Evolutionary conservation across 768 basidiomycete species (phyloP), one percentile per base, ranked within the genome.

Genomic region (Rhizopogon roseolus): DNA sequence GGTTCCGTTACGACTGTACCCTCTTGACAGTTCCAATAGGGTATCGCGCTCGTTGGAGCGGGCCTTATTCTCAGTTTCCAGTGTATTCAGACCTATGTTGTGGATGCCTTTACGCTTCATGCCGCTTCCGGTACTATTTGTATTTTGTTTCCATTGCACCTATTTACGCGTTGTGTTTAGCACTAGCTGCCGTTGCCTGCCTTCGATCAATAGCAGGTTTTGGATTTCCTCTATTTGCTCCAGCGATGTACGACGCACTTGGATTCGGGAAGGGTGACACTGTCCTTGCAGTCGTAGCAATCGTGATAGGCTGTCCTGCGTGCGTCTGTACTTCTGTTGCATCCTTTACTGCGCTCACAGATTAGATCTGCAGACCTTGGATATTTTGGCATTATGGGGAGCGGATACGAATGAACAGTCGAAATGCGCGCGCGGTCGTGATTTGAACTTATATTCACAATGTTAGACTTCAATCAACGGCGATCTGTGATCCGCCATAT

Each of bases 211-310:
- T 88, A 0, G 80, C 81, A 1, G 89, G 90, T 0, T 90, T 88
- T 50, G 82, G 78, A 1, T 90, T 92, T 63, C 90, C 90, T 2
- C 69, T 92, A 16, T 91, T 91, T 59, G 87, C 84, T 3, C 82
- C 86, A 17, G 71, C 77, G 37, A 86, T 90, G 81, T 90, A 80
- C 66, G 64, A 71, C 1, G 70, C 71, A 11, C 71, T 91, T 1
- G 89, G 87, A 4, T 86, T 84, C 54, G 89, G 88, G 0, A 85
- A 82, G 56, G 86, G 85, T 6, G 70, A 82, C 56, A 85, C 87
- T 0, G 72, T 90, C 5, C 73, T 91, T 9, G 86, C 87, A 0
- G 75, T 63, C 11, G 57, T 79, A 2, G 73, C 84, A 1, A 80
- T 90, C 51, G 76, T 66, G 1, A 66, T 89, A 13, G 86, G 86